Conservation (phyloP, 768 basidiomycete species). For the Cubamyces sp. region DNA sequence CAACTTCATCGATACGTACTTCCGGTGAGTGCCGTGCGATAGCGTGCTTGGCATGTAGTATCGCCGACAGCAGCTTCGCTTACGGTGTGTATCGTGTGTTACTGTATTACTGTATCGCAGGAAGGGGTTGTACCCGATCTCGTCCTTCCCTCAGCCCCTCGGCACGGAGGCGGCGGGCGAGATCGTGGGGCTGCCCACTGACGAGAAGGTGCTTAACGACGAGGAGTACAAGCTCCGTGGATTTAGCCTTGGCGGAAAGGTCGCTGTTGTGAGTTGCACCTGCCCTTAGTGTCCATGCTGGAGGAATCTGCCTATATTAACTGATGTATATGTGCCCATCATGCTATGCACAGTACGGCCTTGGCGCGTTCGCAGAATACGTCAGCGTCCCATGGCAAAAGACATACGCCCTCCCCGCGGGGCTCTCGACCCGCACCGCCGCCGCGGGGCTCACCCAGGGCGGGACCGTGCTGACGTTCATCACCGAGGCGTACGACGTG, state of each 20-base stretch:
- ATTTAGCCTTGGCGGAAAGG: slow-evolving; percentile 67
- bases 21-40: slow-evolving; percentile 50
- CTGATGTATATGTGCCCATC: not conserved
- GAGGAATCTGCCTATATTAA: not conserved
- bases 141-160: slow-evolving; percentile 63
- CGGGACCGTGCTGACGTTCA: slow-evolving; percentile 74
- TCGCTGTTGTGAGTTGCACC: slow-evolving; percentile 55
- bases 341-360: slow-evolving; percentile 10
- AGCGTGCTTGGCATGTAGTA: not conserved
- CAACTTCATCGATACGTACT: slow-evolving; percentile 89
- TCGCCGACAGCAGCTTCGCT: too few relatives aligned
- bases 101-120: too few relatives aligned
- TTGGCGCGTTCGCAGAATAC: slow-evolving; percentile 70
- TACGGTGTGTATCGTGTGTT: too few relatives aligned
- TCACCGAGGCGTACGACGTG: slow-evolving; percentile 84
- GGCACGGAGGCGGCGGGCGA: slow-evolving; percentile 82
- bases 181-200: slow-evolving; percentile 74
- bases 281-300: not conserved
- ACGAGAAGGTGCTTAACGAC: slow-evolving; percentile 58
- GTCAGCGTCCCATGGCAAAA: slow-evolving; percentile 62
- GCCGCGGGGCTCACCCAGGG: slow-evolving; percentile 69
- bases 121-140: slow-evolving; percentile 64
- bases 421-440: slow-evolving; percentile 58
- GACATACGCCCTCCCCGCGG: slow-evolving; percentile 62
- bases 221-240: slow-evolving; percentile 64